Evolutionary conservation across 148 eudicot genomes (phyloP).

Genomic region (Drosera capensis): DNA sequence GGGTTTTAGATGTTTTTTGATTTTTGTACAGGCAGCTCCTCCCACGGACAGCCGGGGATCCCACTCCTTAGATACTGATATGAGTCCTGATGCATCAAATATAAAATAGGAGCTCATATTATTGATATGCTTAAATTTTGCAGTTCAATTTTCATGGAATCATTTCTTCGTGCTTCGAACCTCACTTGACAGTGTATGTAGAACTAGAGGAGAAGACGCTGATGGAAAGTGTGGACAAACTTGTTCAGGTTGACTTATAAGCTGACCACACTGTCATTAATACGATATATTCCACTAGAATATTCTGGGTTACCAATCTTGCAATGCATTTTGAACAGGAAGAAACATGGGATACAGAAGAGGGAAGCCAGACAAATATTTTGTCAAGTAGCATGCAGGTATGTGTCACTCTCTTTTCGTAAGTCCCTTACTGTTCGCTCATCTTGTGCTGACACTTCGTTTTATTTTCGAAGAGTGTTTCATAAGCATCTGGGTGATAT

Average conservation of each 20-base stretch:
- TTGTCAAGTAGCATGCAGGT: conserved; percentile 99
- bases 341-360: conserved; percentile 97
- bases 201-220: conserved; percentile 96
- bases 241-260: conserved; percentile 62
- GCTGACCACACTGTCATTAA: neutral
- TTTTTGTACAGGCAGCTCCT: no score
- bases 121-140: conserved; percentile 13
- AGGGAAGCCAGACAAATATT: conserved; percentile 92
- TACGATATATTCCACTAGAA: conserved; percentile 1
- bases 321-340: conserved; percentile 31
- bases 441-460: no score
- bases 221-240: conserved; percentile 91
- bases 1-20: no score
- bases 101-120: neutral
- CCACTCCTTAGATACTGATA: neutral
- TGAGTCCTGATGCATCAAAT: neutral
- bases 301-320: neutral
- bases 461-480: no score
- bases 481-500: no score
- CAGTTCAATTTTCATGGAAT: conserved; percentile 98
- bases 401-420: conserved; percentile 2
- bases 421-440: no score
- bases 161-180: conserved; percentile 94
- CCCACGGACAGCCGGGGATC: no score
- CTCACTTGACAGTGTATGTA: conserved; percentile 75